These are phyloP conservation scores for Phytopythium mirpurense DNA, from an alignment of 352 stramenopile species.

Conservation along the genomic window DNA sequence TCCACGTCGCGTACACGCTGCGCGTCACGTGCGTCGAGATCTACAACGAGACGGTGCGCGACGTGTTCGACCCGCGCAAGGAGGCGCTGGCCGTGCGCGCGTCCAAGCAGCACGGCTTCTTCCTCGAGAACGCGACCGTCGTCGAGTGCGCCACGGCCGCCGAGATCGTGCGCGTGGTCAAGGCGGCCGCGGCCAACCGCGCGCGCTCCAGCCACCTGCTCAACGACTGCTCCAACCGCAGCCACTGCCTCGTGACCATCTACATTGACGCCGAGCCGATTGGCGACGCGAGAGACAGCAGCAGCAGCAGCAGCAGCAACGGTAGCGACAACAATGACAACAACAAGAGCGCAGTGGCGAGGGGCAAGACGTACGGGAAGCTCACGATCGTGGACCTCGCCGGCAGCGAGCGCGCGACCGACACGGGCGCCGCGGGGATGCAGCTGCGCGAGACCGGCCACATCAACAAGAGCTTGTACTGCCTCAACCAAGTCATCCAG, in stretches of 20 bases:
- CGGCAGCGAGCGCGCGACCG: constrained; percentile 57
- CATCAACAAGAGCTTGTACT: constrained; percentile 81
- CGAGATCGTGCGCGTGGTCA: constrained; percentile 65
- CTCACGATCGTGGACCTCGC: constrained; percentile 74
- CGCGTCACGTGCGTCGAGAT: constrained; percentile 74
- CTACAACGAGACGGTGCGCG: constrained; percentile 69
- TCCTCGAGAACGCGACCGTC: constrained; percentile 66
- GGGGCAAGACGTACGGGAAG: constrained; percentile 63
- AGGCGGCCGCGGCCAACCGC: constrained; percentile 51
- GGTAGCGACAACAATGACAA: constrained; percentile 5
- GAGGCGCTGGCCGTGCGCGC: constrained; percentile 51
- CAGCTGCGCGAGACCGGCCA: constrained; percentile 71
- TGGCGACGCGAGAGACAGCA: too few species aligned
- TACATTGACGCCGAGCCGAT: constrained; percentile 61
- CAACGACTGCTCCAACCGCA: constrained; percentile 69
- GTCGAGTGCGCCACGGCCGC: constrained; percentile 44
- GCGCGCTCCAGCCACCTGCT: constrained; percentile 64
- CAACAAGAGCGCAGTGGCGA: not conserved
- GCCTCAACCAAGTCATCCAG: constrained; percentile 71
- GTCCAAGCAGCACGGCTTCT: constrained; percentile 60
- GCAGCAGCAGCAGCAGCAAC: too few species aligned
- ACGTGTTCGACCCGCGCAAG: constrained; percentile 59
- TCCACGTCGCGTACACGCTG: constrained; percentile 46
- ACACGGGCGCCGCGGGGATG: constrained; percentile 49
- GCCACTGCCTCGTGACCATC: constrained; percentile 73